Base-by-base conservation (phyloP, 768 basidiomycete species). In the Lentinula guzmanii region DNA sequence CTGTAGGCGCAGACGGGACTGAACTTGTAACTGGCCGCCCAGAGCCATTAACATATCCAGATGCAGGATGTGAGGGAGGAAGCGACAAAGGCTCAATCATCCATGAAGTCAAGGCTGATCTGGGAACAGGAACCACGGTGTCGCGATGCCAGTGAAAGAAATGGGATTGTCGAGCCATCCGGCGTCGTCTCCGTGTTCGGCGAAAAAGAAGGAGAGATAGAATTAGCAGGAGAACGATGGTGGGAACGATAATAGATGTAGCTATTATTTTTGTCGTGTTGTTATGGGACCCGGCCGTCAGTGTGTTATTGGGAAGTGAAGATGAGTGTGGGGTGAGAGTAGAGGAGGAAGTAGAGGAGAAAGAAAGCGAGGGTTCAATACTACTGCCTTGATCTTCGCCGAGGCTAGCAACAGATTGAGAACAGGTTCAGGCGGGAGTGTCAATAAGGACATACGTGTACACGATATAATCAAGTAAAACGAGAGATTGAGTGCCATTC, bases 401-500 rank as follows among this genome's bases (percentile, higher is more conserved):
- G 21, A 52, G 16, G 0, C 51, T 52, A 10, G 15, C 4, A 34
- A 5, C 28, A 33, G 24, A 16, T n/a, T 52, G 34, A 52, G 51
- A 52, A 34, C 7, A 52, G 28, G 28, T 28, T 21, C 35, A 48
- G 16, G 51, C 13, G 16, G n/a, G 0, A 58, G 28, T 33, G 42
- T 28, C 15, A 4, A 48, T 31, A 45, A 10, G 16, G 46, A 58
- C 39, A 58, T 54, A 78, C 78, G 75, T 68, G 65, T 79, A 80
- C 7, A 77, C 65, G 53, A 80, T 72, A 42, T 71, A 72, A 66
- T 80, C 79, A 5, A 82, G 65, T 28, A 78, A 60, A 1, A 75
- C 58, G 4, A 74, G 64, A 1, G 77, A 74, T 13, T 65, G 64
- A 24, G 52, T 50, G 13, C 70, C 74, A 42, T 64, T 66, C 28